phyloP scores from a whole-genome alignment of 169 alveolate species.

The Cryptosporidium meleagridis region DNA sequence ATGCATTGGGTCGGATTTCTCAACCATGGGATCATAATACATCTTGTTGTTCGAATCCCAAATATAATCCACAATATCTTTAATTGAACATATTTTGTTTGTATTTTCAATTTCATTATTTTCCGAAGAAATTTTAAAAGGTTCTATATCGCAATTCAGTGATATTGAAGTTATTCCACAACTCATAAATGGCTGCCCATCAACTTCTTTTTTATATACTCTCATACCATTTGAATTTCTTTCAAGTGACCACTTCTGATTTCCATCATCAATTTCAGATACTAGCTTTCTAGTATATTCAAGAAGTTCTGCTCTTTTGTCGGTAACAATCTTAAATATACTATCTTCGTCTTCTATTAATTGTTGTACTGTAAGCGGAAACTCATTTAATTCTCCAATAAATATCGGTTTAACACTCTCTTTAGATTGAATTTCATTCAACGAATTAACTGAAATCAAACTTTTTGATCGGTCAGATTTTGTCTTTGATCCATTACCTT shows the following conservation, averaged over 20 bases:
- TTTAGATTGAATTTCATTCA: neutral
- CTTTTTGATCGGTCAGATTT: neutral
- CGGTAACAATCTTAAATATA: constrained; percentile 3
- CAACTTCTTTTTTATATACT: constrained; percentile 52
- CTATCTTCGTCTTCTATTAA: constrained; percentile 31
- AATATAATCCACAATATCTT: constrained; percentile 68
- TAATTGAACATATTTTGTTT: constrained; percentile 16
- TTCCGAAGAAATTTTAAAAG: neutral
- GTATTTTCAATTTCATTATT: neutral
- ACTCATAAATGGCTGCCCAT: constrained; percentile 64
- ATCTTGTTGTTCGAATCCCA: constrained; percentile 67
- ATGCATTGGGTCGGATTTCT: constrained; percentile 56
- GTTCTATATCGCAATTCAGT: neutral
- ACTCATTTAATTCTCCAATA: constrained; percentile 49
- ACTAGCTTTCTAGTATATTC: constrained; percentile 30
- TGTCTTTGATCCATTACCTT: neutral
- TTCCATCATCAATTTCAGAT: constrained; percentile 48
- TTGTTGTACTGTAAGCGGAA: constrained; percentile 39
- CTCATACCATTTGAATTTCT: constrained; percentile 64
- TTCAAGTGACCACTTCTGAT: constrained; percentile 60
- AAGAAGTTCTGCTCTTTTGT: constrained; percentile 33
- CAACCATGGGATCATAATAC: constrained; percentile 74
- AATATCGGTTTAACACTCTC: constrained; percentile 28
- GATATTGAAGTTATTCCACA: constrained; percentile 62
- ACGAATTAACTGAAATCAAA: neutral